Evolutionary conservation across 1,139 yeast species (phyloP), one percentile per base, ranked within the genome.

Genomic region (Sugiyamaella novakii): DNA sequence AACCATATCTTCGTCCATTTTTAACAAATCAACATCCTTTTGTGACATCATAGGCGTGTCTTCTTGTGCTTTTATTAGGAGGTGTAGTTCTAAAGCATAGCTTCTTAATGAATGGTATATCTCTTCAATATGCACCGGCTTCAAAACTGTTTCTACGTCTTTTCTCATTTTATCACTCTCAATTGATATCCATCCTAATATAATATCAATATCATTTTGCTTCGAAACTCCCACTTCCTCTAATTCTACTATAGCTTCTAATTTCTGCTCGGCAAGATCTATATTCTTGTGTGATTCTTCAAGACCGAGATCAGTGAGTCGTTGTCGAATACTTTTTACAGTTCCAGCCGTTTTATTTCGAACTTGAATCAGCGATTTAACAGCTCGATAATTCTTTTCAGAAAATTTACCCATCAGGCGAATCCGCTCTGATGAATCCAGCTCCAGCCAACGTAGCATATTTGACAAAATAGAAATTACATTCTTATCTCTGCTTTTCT

Each of bases 161-260:
- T 30, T 43, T 12, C 50, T 51, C 10, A 45, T 46, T 10, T 49
- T 56, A 12, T 52, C 54, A 24, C 60, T 63, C 19, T 66, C 68
- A 10, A 59, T 58, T 17, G 54, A 18, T n/a, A 65, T 52, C 70
- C 70, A 66, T 0, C 60, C 61, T n/a, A 65, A 49, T 7, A 63
- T 54, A 3, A 53, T 46, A 40, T 61, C 65, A 11, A 60, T 52
- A 22, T 54, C 46, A 30, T 57, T 60, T 27, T 61, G 47, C 5
- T 52, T 38, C 21, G 54, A 58, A n/a, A 57, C 52, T 3, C 68
- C 69, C 1, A 56, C 58, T n/a, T 58, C 65, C 38, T 55, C 49
- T 37, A 59, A 51, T 1, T 36, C 50, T 3, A 35, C 48, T 1
- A 29, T 45, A 5, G 36, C 27, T 3, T 37, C 45, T 22, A 47